phyloP scores from a whole-genome alignment of 1,139 yeast species.

The Taiozyma onychis region DNA sequence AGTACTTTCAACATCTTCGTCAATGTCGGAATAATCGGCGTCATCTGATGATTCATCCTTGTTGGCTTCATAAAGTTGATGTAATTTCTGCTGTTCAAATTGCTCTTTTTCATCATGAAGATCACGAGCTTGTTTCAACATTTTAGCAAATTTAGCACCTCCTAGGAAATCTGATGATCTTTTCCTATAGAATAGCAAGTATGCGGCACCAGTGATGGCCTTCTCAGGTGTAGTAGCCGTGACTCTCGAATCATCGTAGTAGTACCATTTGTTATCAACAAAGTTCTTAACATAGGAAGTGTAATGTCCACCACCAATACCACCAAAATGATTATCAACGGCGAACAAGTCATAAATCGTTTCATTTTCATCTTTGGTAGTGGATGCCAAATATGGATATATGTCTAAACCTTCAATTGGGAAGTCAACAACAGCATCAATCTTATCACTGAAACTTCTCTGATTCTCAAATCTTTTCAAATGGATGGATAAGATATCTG shows the following conservation, averaged over 20 bases:
- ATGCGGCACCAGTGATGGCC: conserved; percentile 78
- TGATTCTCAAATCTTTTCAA: conserved; percentile 86
- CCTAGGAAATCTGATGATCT: conserved; percentile 29
- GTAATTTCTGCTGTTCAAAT: conserved; percentile 18
- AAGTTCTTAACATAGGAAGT: conserved; percentile 85
- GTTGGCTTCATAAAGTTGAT: conserved; percentile 17
- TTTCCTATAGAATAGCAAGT: conserved; percentile 75
- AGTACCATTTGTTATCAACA: conserved; percentile 78
- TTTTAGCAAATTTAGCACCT: conserved; percentile 25
- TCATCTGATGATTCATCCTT: conserved; percentile 23
- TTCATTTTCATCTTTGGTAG: conserved; percentile 31
- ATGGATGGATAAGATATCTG: conserved; percentile 86
- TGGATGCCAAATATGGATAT: conserved; percentile 45
- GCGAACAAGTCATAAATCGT: conserved; percentile 77
- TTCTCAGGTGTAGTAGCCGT: conserved; percentile 53
- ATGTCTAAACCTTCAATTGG: conserved; percentile 83
- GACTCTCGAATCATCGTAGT: conserved; percentile 84
- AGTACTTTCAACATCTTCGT: conserved; percentile 7
- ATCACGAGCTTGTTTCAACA: conserved; percentile 28
- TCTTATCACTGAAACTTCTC: conserved; percentile 82
- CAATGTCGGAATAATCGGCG: conserved; percentile 17
- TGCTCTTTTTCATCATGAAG: conserved; percentile 22
- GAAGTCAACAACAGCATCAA: conserved; percentile 77
- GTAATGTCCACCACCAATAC: conserved; percentile 96
- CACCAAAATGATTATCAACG: conserved; percentile 94